Evolutionary conservation across 2,329 filamentous ascomycete genomes (phyloP), one percentile per base, ranked within the genome.

Genomic region (Pseudogymnoascus destructans): DNA sequence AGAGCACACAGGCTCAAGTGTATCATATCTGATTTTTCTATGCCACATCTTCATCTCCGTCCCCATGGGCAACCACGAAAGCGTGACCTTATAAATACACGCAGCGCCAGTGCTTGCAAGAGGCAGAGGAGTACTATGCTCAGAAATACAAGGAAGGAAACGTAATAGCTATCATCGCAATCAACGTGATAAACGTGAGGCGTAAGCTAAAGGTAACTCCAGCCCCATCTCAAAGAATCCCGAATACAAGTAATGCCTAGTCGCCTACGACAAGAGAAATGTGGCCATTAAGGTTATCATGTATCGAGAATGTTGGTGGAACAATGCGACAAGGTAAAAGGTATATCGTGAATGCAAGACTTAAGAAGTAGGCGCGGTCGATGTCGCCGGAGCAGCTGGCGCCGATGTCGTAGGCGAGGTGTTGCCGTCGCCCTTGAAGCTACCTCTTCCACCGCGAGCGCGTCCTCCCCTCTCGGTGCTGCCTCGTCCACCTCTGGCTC

Each of bases 391-490:
- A n/a, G 72, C 68, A 36, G 79, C 79, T 42, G 68, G 67, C 13
- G 68, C 55, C 10, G 58, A 69, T 27, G 30, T 13, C 32, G 54
- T 56, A 11, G 79, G 75, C 25, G 80, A 81, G 30, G 75, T 75
- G 56, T 74, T 75, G 61, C 76, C 77, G 54, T 84, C 79, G 59
- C 80, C 82, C 73, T 81, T 84, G 67, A 75, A 75, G 33, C 79
- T 79, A 59, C 80, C 77, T 59, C 75, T 72, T 36, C 80, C 79
- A 56, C 79, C 73, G 27, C 80, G 81, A 52, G 81, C 74, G 52
- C 81, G 78, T 19, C 77, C 77, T 59, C 76, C 79, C 59, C 73
- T 73, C 56, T 77, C 77, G 9, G 54, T 27, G 62, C 76, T 73
- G 60, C 79, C 76, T 61, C 78, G 73, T 61, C 76, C 74, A 62